Evolutionary conservation across 352 stramenopile species (phyloP), one percentile per base, ranked within the genome.

Genomic region (Phytopythium mirpurense): DNA sequence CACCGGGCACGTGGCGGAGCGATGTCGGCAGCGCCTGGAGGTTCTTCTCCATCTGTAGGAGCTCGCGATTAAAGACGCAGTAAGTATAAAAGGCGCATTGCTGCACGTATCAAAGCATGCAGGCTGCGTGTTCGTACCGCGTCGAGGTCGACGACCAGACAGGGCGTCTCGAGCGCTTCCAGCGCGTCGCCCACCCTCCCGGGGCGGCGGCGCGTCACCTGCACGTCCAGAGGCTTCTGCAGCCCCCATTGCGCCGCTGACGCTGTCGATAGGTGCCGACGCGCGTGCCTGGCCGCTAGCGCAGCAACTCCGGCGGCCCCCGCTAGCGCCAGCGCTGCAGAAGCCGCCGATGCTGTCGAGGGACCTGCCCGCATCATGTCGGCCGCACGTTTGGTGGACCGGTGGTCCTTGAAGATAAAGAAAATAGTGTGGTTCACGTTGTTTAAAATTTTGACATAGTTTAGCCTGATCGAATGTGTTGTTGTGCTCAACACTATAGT

Each of bases 131-230:
- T 32, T 10, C 29, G 29, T 10, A 83, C 60, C 37, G 75, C 77
- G 48, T 83, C 72, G 19, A 87, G 51, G 51, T 90, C 77, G 16
- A 90, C 72, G 23, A 83, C 59, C 5, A 90, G 57, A 55, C 74
- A 86, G 8, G 80, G 80, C 44, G 80, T 90, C 57, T 86, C 76
- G 32, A 90, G 51, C 23, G 35, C 60, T 11, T 62, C 57, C 32
- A 90, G 46, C 6, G 62, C 24, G 48, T 78, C 71, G 44, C 74
- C 74, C 1, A 72, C 51, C 15, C 26, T 41, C 8, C 57, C 70
- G 16, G 60, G 64, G 3, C 51, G 26, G 1, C 70, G 67, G 24
- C 61, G 61, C 40, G 51, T 19, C 11, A 75, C 54, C 18, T 6
- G 21, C 42, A 32, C 35, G 21, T 56, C 27, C 29, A 32, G 27